Evolutionary conservation across 1,139 yeast genomes (phyloP), one percentile per base, ranked within the genome.

Genomic region (Yamadazyma taylorii): DNA sequence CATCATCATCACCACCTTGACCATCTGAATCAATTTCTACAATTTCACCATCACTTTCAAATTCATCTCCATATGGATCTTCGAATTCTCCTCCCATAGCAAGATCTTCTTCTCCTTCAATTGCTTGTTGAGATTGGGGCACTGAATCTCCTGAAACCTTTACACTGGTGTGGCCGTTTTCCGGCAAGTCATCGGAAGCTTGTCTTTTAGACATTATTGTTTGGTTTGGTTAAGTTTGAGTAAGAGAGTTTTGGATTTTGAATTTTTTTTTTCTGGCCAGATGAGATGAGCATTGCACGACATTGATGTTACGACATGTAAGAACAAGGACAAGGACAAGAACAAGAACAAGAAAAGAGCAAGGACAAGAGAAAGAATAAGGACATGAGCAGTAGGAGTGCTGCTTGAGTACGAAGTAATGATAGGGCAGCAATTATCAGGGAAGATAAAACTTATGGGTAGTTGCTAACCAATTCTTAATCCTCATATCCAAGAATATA

Each of bases 41-140:
- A 58, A 85, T 83, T 55, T 85, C 95, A 40, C 87, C 96, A 51
- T 92, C 97, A 62, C 94, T 83, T 57, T 89, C 97, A 52, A 82
- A 87, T 47, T 92, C 97, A 60, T 90, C 98, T 37, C 96, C 96
- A 52, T 87, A 88, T 24, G 95, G 89, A 60, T 87, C 97, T 61
- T 89, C 97, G 60, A 87, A 85, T 54, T 85, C 96, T 24, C 96
- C 97, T 81, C 96, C 97, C 81, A 86, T 80, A 19, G 83, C 88
- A 31, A 69, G 70, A 40, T 79, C 68, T 13, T 56, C 53, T 19
- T 58, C 48, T 22, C 42, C 44, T 5, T 23, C 31, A 10, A 35
- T 33, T 14, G 6, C 50, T 6, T 47, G 50, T 3, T 49, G 45
- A 4, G 60, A 48, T 46, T 62, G 69, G 7, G 71, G 61, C 5